These are phyloP conservation scores for Colletotrichum sidae DNA, from an alignment of 2,329 filamentous ascomycete species.

Conservation along the genomic window DNA sequence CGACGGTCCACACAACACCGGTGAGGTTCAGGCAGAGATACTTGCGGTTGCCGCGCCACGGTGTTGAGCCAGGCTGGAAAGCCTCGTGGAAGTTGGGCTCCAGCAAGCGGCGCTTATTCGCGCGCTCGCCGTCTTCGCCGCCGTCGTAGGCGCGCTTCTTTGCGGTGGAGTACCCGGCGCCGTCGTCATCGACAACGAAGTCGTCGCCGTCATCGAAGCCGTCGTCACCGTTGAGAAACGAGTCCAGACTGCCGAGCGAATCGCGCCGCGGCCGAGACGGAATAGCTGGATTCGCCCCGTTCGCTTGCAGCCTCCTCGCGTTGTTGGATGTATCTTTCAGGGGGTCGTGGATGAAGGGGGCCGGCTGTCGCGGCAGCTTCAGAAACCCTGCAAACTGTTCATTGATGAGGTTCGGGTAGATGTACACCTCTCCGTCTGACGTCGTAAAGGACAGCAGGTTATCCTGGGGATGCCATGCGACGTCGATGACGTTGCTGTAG, in stretches of 20 bases:
- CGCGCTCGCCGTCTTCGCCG: conserved; percentile 59
- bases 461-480: conserved; percentile 90
- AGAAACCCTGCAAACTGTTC: conserved; percentile 68
- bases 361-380: conserved; percentile 73
- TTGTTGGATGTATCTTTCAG: conserved; percentile 77
- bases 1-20: conserved; percentile 96
- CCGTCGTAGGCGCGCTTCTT: conserved; percentile 63
- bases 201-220: conserved; percentile 72
- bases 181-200: conserved; percentile 95
- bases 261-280: conserved; percentile 61
- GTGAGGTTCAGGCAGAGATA: conserved; percentile 94
- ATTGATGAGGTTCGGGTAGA: conserved; percentile 78
- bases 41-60: conserved; percentile 93
- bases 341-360: conserved; percentile 88
- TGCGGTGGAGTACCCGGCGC: conserved; percentile 83
- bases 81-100: conserved; percentile 80
- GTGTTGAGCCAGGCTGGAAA: conserved; percentile 94
- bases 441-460: conserved; percentile 94
- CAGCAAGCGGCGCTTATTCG: conserved; percentile 61
- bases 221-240: conserved; percentile 75
- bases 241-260: conserved; percentile 83
- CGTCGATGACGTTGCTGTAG: conserved; percentile 84
- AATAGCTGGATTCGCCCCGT: conserved; percentile 28
- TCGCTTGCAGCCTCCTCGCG: conserved; percentile 60
- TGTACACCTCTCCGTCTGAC: conserved; percentile 92